Base-by-base conservation (phyloP, 805 yeast species). In the Candida tibetensis region DNA sequence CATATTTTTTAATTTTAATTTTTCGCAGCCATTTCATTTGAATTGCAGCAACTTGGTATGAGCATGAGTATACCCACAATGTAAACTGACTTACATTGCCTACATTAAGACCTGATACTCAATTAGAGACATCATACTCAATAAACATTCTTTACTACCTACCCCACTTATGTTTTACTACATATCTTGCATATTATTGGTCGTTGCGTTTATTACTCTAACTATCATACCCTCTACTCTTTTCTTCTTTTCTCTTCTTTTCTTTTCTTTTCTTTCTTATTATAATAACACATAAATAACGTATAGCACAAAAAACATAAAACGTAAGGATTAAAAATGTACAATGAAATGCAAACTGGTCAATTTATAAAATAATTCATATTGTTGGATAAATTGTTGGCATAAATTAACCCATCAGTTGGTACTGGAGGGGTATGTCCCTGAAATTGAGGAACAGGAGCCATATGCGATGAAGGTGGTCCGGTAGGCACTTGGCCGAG, bases 1-100 rank as follows among this genome's bases (percentile, higher is more conserved):
- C 66, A 62, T 35, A 34, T 41, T 48, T 42, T 47, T 37, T 39
- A 40, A 46, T 44, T 40, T 37, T 42, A 13, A 27, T 28, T 35
- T 35, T 36, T 36, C 16, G 30, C 37, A 26, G 32, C 18, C n/a
- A 30, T 30, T 30, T 6, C 18, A 10, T 17, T 17, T 19, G 22
- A 34, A 27, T 34, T 28, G 31, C n/a, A n/a, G 31, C 23, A 13
- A 18, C 35, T 18, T 21, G 16, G n/a, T 31, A 19, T 17, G 35
- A 6, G 29, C 29, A 15, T 15, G 14, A 27, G 15, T n/a, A 26
- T n/a, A 5, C n/a, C n/a, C n/a, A n/a, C n/a, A n/a, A n/a, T n/a
- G n/a, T n/a, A n/a, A n/a, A n/a, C n/a, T n/a, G n/a, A n/a, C n/a
- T n/a, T n/a, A n/a, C n/a, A n/a, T n/a, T n/a, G n/a, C n/a, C n/a